phyloP scores from a whole-genome alignment of 148 eudicot species.

The Amaranthus hypochondriacus region DNA sequence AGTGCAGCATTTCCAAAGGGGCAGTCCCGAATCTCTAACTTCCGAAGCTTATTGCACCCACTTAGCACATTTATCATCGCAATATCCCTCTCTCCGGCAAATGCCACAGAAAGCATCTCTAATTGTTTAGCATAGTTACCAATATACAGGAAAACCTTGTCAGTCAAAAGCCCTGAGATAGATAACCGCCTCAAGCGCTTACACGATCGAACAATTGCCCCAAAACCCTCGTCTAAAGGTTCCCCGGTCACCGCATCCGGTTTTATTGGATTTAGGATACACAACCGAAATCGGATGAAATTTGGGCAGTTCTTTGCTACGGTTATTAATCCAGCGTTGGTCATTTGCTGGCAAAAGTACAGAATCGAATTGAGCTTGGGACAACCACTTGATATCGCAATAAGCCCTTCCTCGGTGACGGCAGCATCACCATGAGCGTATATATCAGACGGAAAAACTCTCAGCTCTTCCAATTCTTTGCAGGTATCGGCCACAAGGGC shows the following conservation, averaged over 20 bases:
- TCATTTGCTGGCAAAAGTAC: constrained; percentile 82
- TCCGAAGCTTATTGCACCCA: constrained; percentile 76
- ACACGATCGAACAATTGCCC: constrained; percentile 73
- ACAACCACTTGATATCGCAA: constrained; percentile 75
- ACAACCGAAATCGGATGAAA: constrained; percentile 55
- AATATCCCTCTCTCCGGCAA: constrained; percentile 76
- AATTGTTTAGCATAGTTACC: constrained; percentile 86
- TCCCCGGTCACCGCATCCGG: constrained; percentile 60
- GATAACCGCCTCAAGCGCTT: constrained; percentile 65
- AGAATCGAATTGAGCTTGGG: constrained; percentile 66
- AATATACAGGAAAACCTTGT: constrained; percentile 72
- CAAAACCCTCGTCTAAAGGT: constrained; percentile 82
- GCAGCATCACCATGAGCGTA: constrained; percentile 42
- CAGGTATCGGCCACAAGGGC: constrained; percentile 60
- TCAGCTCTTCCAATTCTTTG: constrained; percentile 73
- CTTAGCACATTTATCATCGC: constrained; percentile 75
- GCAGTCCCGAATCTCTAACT: constrained; percentile 74
- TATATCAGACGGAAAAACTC: constrained; percentile 76
- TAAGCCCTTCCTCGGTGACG: constrained; percentile 78
- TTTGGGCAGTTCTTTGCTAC: constrained; percentile 79
- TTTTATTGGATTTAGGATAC: constrained; percentile 54
- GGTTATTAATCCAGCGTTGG: constrained; percentile 67
- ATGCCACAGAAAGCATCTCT: constrained; percentile 84
- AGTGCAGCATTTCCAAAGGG: constrained; percentile 74
- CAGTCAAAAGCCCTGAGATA: constrained; percentile 66